Evolutionary conservation across 1,139 yeast genomes (phyloP).

Genomic region (Lodderomyces jiufengensis): DNA sequence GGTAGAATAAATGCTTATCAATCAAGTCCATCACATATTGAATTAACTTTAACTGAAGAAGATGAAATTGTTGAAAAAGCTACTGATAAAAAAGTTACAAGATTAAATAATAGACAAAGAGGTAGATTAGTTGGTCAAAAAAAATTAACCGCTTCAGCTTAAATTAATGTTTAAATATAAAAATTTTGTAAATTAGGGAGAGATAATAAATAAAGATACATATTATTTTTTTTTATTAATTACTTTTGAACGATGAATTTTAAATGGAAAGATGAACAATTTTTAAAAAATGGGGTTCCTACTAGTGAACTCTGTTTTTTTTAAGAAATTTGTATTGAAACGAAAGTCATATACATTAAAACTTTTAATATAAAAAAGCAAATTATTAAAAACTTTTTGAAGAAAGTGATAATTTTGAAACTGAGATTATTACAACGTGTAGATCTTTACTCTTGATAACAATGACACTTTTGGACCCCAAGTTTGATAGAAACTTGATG

Average conservation of each 20-base stretch:
- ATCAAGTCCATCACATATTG: constrained; percentile 98
- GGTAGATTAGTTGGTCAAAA: constrained; percentile 89
- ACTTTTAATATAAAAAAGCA: too few species aligned
- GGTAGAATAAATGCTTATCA: constrained; percentile 99
- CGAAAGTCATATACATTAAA: too few species aligned
- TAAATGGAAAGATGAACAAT: neutral
- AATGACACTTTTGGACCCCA: too few species aligned
- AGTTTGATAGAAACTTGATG: too few species aligned
- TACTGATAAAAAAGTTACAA: constrained; percentile 74
- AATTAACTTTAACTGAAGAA: constrained; percentile 93
- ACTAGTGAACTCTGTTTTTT: too few species aligned
- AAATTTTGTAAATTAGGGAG: neutral
- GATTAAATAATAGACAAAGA: constrained; percentile 86
- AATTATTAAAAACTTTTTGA: too few species aligned
- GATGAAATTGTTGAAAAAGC: constrained; percentile 94
- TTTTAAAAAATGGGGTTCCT: too few species aligned
- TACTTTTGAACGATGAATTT: neutral
- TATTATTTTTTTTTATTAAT: too few species aligned
- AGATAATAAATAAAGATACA: neutral
- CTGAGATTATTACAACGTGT: too few species aligned
- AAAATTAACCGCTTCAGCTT: constrained; percentile 24
- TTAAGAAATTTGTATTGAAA: too few species aligned
- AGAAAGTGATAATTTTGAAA: too few species aligned
- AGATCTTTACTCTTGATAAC: too few species aligned
- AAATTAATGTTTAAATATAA: constrained; percentile 2